Evolutionary conservation across 2,329 filamentous ascomycete species (phyloP).

Genomic region (Penicillium sp.): DNA sequence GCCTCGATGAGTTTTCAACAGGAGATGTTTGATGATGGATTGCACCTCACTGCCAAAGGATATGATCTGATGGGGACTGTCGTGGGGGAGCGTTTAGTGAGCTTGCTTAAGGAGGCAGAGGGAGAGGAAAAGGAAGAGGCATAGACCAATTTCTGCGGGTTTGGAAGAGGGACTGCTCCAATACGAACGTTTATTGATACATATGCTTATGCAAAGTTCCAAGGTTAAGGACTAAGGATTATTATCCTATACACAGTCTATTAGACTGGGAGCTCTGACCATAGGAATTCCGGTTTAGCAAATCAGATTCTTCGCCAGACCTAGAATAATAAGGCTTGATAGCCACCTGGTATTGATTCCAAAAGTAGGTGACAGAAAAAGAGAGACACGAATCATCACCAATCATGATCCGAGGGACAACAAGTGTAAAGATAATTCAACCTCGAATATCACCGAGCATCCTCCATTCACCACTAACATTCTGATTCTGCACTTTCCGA

Average conservation of each 20-base stretch:
- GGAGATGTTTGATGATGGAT: slow-evolving; percentile 56
- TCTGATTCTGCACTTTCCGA: not conserved
- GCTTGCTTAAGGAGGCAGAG: not conserved
- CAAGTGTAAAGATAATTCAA: not conserved
- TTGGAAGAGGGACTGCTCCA: too few species aligned
- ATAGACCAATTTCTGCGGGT: too few species aligned
- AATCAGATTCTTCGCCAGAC: too few species aligned
- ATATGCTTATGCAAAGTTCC: too few species aligned
- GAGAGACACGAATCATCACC: not conserved
- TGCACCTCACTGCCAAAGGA: slow-evolving; percentile 55
- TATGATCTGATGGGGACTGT: slow-evolving; percentile 60
- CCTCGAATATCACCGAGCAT: not conserved
- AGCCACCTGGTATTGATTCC: too few species aligned
- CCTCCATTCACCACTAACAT: not conserved
- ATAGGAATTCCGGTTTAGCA: too few species aligned
- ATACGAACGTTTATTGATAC: too few species aligned
- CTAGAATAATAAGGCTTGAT: too few species aligned
- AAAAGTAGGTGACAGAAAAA: too few species aligned
- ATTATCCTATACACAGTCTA: too few species aligned
- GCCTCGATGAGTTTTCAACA: slow-evolving; percentile 46
- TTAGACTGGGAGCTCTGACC: too few species aligned
- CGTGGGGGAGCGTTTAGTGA: slow-evolving; percentile 51
- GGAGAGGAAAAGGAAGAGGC: not conserved
- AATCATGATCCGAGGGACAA: not conserved
- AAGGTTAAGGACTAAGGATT: too few species aligned